Conservation (phyloP, 768 basidiomycete species). For the Punctularia strigosozonata region DNA sequence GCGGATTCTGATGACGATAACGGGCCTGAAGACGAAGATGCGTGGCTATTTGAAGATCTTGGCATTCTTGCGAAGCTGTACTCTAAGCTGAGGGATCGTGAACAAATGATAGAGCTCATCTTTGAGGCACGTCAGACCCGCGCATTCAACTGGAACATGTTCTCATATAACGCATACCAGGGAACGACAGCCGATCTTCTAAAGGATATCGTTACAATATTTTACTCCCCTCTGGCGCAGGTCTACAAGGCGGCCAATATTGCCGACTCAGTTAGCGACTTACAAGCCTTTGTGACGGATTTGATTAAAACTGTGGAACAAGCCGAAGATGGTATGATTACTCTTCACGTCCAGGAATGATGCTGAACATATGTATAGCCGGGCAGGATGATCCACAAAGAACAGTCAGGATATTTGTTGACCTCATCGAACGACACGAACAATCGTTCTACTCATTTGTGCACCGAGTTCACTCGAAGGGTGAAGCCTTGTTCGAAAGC, state of each 20-base stretch:
- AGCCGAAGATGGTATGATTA: constrained; percentile 71
- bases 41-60: constrained; percentile 93
- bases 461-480: constrained; percentile 97
- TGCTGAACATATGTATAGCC: not conserved
- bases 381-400: constrained; percentile 64
- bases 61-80: constrained; percentile 70
- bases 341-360: not conserved
- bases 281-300: constrained; percentile 92
- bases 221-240: constrained; percentile 92
- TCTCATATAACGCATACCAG: constrained; percentile 25
- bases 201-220: constrained; percentile 98
- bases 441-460: constrained; percentile 95
- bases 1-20: constrained; percentile 88
- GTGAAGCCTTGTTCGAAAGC: constrained; percentile 83
- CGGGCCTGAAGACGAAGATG: constrained; percentile 88
- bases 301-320: constrained; percentile 89
- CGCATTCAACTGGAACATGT: not conserved
- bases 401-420: constrained; percentile 89
- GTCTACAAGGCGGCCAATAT: constrained; percentile 98
- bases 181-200: constrained; percentile 90
- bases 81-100: constrained; percentile 72
- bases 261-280: constrained; percentile 80
- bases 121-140: constrained; percentile 63
- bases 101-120: constrained; percentile 84
- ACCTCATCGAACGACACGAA: constrained; percentile 88